Evolutionary conservation across 2,329 filamentous ascomycete genomes (phyloP).

Genomic region (Sporothrix brunneoviolacea): DNA sequence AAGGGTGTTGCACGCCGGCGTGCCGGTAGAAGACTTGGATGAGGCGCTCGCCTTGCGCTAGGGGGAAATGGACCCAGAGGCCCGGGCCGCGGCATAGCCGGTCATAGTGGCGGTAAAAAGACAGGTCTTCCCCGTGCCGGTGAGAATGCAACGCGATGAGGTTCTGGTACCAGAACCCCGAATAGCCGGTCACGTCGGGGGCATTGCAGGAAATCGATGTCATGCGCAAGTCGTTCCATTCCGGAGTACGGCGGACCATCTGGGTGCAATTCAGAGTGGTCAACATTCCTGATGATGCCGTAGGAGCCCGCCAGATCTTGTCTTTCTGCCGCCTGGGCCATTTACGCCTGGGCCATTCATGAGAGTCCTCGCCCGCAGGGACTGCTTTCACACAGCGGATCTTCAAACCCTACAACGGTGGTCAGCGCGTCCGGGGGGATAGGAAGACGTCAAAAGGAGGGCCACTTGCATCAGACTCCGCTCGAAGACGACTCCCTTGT

Average conservation of each 20-base stretch:
- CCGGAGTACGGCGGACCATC: not conserved
- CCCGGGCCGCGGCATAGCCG: too few species aligned
- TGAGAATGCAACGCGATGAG: not conserved
- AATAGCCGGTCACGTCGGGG: slow-evolving; percentile 6
- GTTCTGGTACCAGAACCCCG: not conserved
- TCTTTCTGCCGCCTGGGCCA: not conserved
- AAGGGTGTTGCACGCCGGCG: not conserved
- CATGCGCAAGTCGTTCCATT: not conserved
- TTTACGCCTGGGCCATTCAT: too few species aligned
- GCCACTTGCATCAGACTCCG: not conserved
- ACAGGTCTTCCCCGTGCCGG: not conserved
- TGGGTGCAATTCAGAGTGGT: not conserved
- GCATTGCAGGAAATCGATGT: not conserved
- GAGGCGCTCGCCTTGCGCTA: not conserved
- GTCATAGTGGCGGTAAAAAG: slow-evolving; percentile 1
- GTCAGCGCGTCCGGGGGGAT: too few species aligned
- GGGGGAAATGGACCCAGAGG: not conserved
- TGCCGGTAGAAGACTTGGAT: not conserved
- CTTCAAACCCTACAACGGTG: slow-evolving; percentile 4
- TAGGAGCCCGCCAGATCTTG: not conserved
- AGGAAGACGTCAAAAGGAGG: not conserved
- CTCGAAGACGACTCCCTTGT: not conserved
- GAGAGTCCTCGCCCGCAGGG: too few species aligned
- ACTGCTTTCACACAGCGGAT: not conserved
- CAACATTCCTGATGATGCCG: not conserved